Evolutionary conservation across 768 basidiomycete species (phyloP).

Genomic region (Leccinum rimulosum): DNA sequence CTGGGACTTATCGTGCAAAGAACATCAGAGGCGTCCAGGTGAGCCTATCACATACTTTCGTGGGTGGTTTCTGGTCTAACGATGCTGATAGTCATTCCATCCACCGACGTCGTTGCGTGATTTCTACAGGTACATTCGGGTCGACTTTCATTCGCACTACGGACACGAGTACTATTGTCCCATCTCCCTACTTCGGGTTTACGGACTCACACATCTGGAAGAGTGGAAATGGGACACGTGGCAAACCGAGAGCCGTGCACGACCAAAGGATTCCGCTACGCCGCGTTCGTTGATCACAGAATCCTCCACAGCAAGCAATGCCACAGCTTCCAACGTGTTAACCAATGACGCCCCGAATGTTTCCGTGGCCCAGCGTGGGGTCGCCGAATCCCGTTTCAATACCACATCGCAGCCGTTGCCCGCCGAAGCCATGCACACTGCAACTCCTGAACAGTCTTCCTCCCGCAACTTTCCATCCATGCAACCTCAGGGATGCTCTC

Average conservation of each 20-base stretch:
- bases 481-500: background rate
- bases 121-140: conserved; percentile 91
- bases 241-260: conserved; percentile 64
- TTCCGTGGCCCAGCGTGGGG: conserved; percentile 1
- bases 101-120: conserved; percentile 67
- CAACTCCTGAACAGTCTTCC: background rate
- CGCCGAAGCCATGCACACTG: background rate
- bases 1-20: conserved; percentile 81
- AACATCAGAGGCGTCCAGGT: conserved; percentile 92
- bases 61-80: background rate
- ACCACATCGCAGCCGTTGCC: background rate
- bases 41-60: conserved; percentile 22
- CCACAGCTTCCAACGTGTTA: background rate
- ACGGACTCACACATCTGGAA: conserved; percentile 94
- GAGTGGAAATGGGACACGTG: conserved; percentile 92
- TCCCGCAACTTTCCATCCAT: background rate
- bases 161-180: conserved; percentile 97
- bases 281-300: conserved; percentile 26
- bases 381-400: background rate
- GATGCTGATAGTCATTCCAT: conserved; percentile 62
- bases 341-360: conserved; percentile 6
- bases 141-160: conserved; percentile 93
- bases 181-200: conserved; percentile 86
- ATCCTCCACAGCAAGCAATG: background rate
- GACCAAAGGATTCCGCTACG: conserved; percentile 34